phyloP scores from a whole-genome alignment of 495 filamentous ascomycete species.

The Filosporella fistucella region DNA sequence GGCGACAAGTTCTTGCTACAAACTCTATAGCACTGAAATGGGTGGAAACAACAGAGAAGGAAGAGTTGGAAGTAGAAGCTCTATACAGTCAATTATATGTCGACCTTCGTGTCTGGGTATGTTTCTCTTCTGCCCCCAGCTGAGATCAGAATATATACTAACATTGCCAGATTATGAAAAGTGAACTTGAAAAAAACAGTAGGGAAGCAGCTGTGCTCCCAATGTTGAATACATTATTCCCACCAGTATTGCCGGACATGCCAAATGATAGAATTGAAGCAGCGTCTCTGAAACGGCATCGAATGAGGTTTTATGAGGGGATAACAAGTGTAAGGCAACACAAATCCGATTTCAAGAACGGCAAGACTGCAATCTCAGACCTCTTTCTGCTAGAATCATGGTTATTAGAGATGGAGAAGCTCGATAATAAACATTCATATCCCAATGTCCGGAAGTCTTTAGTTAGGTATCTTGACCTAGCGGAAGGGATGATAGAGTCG shows the following conservation, averaged over 20 bases:
- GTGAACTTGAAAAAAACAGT: constrained; percentile 5
- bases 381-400: constrained; percentile 4
- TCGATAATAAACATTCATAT: constrained; percentile 10
- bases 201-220: constrained; percentile 9
- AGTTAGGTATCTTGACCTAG: constrained; percentile 10
- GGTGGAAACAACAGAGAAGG: constrained; percentile 9
- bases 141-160: neutral
- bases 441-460: neutral
- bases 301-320: constrained; percentile 13
- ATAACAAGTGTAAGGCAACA: constrained; percentile 5
- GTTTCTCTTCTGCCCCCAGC: neutral
- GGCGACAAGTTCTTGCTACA: constrained; percentile 10
- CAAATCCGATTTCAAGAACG: too few relatives aligned
- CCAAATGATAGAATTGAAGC: constrained; percentile 12
- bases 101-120: constrained; percentile 20
- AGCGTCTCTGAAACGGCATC: constrained; percentile 7
- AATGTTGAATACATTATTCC: constrained; percentile 23
- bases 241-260: constrained; percentile 11
- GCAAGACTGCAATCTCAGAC: neutral
- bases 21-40: constrained; percentile 9
- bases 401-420: constrained; percentile 1
- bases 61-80: constrained; percentile 9
- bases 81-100: constrained; percentile 14
- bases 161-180: constrained; percentile 17
- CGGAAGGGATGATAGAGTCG: constrained; percentile 19